These are phyloP conservation scores for Scenedesmus sp. DNA, from an alignment of 163 green algal species.

Conservation along the genomic window DNA sequence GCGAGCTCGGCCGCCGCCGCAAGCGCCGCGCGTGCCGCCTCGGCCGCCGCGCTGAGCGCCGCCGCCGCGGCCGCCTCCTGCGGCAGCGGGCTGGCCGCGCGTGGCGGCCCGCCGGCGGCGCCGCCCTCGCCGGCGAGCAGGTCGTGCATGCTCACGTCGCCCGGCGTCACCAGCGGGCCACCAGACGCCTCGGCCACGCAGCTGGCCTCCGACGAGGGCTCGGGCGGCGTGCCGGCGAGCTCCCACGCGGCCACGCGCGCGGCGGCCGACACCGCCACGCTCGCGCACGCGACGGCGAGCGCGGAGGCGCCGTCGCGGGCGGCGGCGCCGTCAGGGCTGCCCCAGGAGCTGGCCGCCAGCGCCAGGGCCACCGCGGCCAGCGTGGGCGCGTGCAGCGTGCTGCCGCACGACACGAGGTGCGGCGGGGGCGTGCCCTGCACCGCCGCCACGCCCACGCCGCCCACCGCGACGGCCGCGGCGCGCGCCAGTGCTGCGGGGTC, in stretches of 20 bases:
- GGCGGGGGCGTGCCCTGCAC: conserved; percentile 14
- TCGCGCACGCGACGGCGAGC: too few species aligned
- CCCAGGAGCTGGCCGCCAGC: conserved; percentile 26
- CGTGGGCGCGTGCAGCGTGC: conserved; percentile 28
- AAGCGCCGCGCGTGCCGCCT: neutral
- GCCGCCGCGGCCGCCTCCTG: too few species aligned
- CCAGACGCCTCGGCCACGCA: neutral
- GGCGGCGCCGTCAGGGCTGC: too few species aligned
- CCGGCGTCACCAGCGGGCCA: conserved; percentile 7
- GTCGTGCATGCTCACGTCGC: conserved; percentile 7
- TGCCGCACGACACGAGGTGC: conserved; percentile 38
- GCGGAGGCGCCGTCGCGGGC: too few species aligned
- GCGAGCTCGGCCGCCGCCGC: too few species aligned
- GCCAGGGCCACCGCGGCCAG: conserved; percentile 8
- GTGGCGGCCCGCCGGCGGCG: neutral
- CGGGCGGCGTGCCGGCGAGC: conserved; percentile 3
- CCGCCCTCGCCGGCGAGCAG: neutral
- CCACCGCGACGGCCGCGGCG: conserved; percentile 11
- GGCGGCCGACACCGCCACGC: conserved; percentile 4
- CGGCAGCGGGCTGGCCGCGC: neutral
- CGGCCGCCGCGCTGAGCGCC: conserved; percentile 17
- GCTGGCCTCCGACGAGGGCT: neutral
- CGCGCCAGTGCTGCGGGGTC: conserved; percentile 17
- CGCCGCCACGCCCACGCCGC: conserved; percentile 23
- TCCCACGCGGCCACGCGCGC: conserved; percentile 29